Evolutionary conservation across 257 asterid species (phyloP).

Genomic region (Dorcoceras hygrometricum): DNA sequence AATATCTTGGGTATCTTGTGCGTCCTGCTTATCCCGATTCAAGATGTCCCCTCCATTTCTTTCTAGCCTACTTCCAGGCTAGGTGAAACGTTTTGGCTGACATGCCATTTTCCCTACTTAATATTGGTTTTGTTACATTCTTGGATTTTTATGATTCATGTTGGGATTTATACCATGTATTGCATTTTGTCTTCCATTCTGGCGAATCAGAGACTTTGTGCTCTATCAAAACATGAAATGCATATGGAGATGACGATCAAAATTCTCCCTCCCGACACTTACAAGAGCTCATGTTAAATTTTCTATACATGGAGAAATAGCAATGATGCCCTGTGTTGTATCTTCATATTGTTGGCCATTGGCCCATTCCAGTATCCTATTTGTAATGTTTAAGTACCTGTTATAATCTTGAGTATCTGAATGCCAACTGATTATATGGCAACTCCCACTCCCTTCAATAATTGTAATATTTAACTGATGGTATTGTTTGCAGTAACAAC

Average conservation of each 20-base stretch:
- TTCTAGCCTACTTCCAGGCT: constrained; percentile 1
- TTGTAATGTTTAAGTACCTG: constrained; percentile 1
- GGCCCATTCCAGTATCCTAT: neutral
- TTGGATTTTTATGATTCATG: constrained; percentile 1
- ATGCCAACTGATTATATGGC: constrained; percentile 14
- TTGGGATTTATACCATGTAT: neutral
- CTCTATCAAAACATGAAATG: neutral
- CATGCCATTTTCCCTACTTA: neutral
- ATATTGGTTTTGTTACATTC: neutral
- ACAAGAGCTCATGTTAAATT: neutral
- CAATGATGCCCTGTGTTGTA: neutral
- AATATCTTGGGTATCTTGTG: neutral
- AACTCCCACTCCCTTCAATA: neutral
- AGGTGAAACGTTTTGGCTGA: neutral
- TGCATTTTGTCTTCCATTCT: neutral
- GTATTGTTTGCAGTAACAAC: constrained; percentile 1
- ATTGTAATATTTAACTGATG: neutral
- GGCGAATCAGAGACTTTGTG: neutral
- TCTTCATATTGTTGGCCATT: neutral
- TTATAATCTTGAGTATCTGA: constrained; percentile 1
- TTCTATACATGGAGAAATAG: neutral
- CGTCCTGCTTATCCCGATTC: neutral
- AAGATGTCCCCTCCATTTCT: constrained; percentile 5
- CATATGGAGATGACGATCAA: neutral
- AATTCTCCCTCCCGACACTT: neutral